Percentiles rank a stretch among this genome's conserved stretches.
These are phyloP conservation scores for Teratosphaeria viscida DNA, from an alignment of 2,329 filamentous ascomycete species.

Conservation along the genomic window DNA sequence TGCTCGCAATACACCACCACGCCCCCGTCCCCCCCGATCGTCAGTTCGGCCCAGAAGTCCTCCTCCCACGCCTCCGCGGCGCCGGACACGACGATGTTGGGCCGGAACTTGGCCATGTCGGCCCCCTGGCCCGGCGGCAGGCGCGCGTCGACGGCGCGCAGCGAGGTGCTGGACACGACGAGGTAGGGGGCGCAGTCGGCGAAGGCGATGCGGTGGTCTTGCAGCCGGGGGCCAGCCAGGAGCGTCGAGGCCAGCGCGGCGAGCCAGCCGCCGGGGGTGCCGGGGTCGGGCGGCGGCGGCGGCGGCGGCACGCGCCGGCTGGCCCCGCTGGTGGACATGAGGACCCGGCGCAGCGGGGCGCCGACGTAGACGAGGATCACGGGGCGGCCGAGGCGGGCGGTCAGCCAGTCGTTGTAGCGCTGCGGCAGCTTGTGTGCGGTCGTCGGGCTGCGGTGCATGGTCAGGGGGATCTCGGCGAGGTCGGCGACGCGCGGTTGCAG, in stretches of 20 bases:
- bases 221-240: not conserved
- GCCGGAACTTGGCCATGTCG: conserved; percentile 38
- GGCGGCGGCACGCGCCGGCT: too few species aligned
- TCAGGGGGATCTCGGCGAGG: conserved; percentile 26
- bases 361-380: conserved; percentile 36
- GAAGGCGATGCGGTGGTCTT: conserved; percentile 49
- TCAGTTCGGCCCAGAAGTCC: conserved; percentile 36
- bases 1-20: conserved; percentile 30
- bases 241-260: conserved; percentile 13
- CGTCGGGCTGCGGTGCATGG: conserved; percentile 35
- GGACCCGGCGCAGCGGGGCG: conserved; percentile 29
- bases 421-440: conserved; percentile 34
- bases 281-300: too few species aligned
- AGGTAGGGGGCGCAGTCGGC: conserved; percentile 68
- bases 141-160: conserved; percentile 50
- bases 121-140: conserved; percentile 26
- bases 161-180: conserved; percentile 57
- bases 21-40: conserved; percentile 17
- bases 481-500: conserved; percentile 28
- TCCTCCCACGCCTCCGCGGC: conserved; percentile 33
- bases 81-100: conserved; percentile 36
- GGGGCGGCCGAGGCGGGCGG: conserved; percentile 32
- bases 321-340: conserved; percentile 22
- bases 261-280: conserved; percentile 20
- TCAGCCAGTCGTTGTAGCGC: conserved; percentile 35